phyloP scores from a whole-genome alignment of 768 basidiomycete species.

The Rhizopogon vinicolor region DNA sequence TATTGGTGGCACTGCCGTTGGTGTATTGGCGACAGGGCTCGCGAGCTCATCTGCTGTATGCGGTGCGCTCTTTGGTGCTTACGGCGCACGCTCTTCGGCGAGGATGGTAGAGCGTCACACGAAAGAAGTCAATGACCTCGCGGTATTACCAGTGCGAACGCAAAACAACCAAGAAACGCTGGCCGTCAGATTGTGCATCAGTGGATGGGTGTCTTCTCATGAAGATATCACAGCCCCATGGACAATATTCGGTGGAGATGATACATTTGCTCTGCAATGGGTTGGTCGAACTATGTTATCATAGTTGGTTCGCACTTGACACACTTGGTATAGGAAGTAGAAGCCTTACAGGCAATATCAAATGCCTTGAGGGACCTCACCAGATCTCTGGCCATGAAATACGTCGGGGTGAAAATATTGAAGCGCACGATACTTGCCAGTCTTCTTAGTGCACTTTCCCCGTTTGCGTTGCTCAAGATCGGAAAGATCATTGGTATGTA shows the following conservation, averaged over 20 bases:
- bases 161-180: slow-evolving; percentile 38
- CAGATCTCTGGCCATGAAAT: slow-evolving; percentile 45
- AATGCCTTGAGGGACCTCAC: slow-evolving; percentile 40
- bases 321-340: slow-evolving; percentile 40
- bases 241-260: slow-evolving; percentile 43
- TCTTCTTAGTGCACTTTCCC: slow-evolving; percentile 46
- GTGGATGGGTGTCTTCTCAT: slow-evolving; percentile 45
- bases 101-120: slow-evolving; percentile 47
- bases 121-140: slow-evolving; percentile 48
- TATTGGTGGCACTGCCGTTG: slow-evolving; percentile 47
- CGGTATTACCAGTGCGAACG: slow-evolving; percentile 40
- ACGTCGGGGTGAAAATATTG: slow-evolving; percentile 43
- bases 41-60: slow-evolving; percentile 53
- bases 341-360: slow-evolving; percentile 47
- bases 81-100: slow-evolving; percentile 46
- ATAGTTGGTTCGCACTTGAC: neutral
- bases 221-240: slow-evolving; percentile 50
- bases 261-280: slow-evolving; percentile 57
- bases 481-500: slow-evolving; percentile 48
- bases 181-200: slow-evolving; percentile 48
- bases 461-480: slow-evolving; percentile 45
- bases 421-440: slow-evolving; percentile 47
- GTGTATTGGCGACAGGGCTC: slow-evolving; percentile 46
- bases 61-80: slow-evolving; percentile 54
- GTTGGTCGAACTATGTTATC: slow-evolving; percentile 24